A percentile compares a stretch with the other conserved stretches of the same genome.
Conservation (phyloP, 2,329 filamentous ascomycete species). For the Phyllosticta citrichinensis region DNA sequence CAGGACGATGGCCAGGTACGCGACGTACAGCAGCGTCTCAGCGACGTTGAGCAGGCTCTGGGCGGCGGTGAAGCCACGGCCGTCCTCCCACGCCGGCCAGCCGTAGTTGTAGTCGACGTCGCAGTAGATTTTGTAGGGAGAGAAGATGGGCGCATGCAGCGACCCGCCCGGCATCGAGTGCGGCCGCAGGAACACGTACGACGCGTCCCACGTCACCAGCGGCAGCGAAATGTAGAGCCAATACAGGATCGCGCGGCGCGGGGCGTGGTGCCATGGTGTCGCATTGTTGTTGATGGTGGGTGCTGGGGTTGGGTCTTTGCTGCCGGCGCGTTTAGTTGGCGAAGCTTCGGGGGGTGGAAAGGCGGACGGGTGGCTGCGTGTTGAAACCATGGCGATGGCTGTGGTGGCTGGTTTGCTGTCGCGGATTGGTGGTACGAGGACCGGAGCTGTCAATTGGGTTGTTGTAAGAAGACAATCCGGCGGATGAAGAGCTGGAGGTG, state of each 20-base stretch:
- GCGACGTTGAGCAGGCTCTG: constrained; percentile 60
- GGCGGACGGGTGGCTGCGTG: constrained; percentile 27
- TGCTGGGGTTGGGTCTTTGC: not conserved
- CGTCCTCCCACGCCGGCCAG: constrained; percentile 55
- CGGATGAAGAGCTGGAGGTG: not conserved
- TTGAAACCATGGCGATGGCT: constrained; percentile 27
- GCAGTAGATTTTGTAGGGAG: constrained; percentile 72
- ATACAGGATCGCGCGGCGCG: constrained; percentile 48
- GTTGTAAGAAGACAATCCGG: not conserved
- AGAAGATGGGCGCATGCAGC: constrained; percentile 62
- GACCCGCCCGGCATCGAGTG: constrained; percentile 69
- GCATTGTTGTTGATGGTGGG: constrained; percentile 12
- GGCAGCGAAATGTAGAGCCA: constrained; percentile 71
- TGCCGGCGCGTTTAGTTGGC: constrained; percentile 22
- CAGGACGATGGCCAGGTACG: constrained; percentile 49
- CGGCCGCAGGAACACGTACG: constrained; percentile 71
- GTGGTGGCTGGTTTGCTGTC: not conserved
- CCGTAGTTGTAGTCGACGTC: constrained; percentile 75
- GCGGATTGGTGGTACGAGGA: not conserved
- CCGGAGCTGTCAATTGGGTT: not conserved
- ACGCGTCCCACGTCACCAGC: constrained; percentile 70
- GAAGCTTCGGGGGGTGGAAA: constrained; percentile 27
- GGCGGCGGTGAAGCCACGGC: constrained; percentile 67
- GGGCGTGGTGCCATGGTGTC: constrained; percentile 47
- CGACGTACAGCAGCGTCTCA: constrained; percentile 56